Percentiles rank a stretch among this genome's conserved stretches.
Evolutionary conservation across 2,329 filamentous ascomycete species (phyloP).

Genomic region (Xylariaceae sp.): DNA sequence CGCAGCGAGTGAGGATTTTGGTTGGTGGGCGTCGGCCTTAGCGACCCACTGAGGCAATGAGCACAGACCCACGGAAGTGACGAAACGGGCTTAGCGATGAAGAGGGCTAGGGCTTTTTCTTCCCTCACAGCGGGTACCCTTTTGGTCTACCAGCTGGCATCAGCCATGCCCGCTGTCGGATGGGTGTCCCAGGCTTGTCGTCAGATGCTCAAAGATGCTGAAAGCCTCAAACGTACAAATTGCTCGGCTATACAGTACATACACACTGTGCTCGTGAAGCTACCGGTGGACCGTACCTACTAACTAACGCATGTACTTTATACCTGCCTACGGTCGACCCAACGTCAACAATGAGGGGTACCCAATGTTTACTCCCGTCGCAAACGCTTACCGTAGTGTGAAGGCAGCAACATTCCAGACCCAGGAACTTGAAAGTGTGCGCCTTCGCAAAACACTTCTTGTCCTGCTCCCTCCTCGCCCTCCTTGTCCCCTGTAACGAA

Average conservation of each 20-base stretch:
- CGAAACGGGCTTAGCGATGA: constrained; percentile 26
- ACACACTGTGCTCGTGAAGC: too few species aligned
- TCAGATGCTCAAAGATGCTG: not conserved
- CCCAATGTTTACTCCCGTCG: not conserved
- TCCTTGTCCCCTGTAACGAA: not conserved
- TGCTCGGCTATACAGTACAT: not conserved
- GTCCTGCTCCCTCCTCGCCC: not conserved
- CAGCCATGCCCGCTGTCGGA: constrained; percentile 6
- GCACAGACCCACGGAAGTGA: constrained; percentile 19
- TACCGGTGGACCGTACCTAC: not conserved
- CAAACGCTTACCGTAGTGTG: not conserved
- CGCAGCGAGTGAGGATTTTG: constrained; percentile 26
- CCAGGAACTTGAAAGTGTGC: not conserved
- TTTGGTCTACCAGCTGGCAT: constrained; percentile 5
- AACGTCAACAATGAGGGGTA: too few species aligned
- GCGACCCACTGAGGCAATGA: constrained; percentile 20
- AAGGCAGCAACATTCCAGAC: constrained; percentile 7
- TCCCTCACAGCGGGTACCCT: constrained; percentile 7
- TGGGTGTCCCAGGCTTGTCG: not conserved
- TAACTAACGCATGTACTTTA: not conserved
- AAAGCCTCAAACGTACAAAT: not conserved
- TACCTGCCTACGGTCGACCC: not conserved
- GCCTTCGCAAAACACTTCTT: not conserved
- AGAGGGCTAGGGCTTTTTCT: constrained; percentile 33
- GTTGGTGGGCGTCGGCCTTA: constrained; percentile 18